Conservation (phyloP, 495 filamentous ascomycete genomes). For the Parathielavia appendiculata region DNA sequence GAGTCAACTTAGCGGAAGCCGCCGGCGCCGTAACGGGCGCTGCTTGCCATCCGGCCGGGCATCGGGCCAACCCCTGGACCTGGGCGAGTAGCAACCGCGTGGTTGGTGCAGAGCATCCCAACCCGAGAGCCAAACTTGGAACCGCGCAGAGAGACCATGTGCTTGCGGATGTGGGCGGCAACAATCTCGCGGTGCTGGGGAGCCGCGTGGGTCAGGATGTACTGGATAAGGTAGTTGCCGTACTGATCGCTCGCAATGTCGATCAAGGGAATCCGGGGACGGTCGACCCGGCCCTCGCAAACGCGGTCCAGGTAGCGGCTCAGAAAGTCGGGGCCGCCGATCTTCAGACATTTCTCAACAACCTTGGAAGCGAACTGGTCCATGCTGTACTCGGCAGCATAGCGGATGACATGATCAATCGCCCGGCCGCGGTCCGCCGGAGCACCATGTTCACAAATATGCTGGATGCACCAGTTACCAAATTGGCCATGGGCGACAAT, state of each 20-base stretch:
- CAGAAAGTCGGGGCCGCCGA: slow-evolving; percentile 85
- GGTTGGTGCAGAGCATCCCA: slow-evolving; percentile 97
- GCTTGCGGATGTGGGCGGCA: slow-evolving; percentile 89
- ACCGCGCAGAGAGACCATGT: slow-evolving; percentile 97
- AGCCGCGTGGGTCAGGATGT: slow-evolving; percentile 83
- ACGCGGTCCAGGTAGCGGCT: slow-evolving; percentile 89
- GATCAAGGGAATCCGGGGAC: slow-evolving; percentile 93
- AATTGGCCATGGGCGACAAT: slow-evolving; percentile 97
- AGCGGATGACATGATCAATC: slow-evolving; percentile 88
- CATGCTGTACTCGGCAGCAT: slow-evolving; percentile 94
- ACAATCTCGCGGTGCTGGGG: slow-evolving; percentile 88
- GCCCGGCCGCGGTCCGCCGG: slow-evolving; percentile 87
- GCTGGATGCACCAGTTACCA: slow-evolving; percentile 99
- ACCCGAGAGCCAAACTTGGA: slow-evolving; percentile 98
- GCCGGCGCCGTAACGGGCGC: slow-evolving; percentile 45
- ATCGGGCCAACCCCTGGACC: slow-evolving; percentile 69
- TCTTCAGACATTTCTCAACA: slow-evolving; percentile 98
- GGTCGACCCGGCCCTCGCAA: slow-evolving; percentile 83
- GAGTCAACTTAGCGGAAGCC: slow-evolving; percentile 38
- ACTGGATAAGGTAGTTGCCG: slow-evolving; percentile 96
- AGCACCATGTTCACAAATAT: slow-evolving; percentile 95
- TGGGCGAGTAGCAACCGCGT: slow-evolving; percentile 75
- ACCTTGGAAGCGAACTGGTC: slow-evolving; percentile 99
- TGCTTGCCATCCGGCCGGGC: slow-evolving; percentile 53
- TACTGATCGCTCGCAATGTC: slow-evolving; percentile 99